Evolutionary conservation across 2,329 filamentous ascomycete genomes (phyloP).

Genomic region (Diaporthe longicolla): DNA sequence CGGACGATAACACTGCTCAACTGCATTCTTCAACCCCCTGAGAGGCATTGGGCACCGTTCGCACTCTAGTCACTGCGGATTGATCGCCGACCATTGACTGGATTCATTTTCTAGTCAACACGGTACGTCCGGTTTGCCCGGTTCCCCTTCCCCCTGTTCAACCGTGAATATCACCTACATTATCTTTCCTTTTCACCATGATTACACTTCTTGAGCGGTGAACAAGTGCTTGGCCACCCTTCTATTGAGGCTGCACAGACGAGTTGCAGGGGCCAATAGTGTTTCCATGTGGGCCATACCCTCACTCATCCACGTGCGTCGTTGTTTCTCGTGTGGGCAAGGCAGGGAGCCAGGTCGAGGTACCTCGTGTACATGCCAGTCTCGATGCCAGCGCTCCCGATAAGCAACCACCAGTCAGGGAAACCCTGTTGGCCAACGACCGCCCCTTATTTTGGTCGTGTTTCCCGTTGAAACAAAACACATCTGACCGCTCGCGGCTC

Average conservation of each 20-base stretch:
- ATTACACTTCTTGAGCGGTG: conserved; percentile 37
- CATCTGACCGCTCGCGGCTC: conserved; percentile 31
- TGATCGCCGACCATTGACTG: conserved; percentile 29
- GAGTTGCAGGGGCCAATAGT: neutral
- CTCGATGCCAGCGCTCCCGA: conserved; percentile 10
- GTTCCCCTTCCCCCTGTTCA: neutral
- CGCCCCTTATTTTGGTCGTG: conserved; percentile 36
- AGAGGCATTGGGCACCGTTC: neutral
- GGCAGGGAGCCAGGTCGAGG: conserved; percentile 14
- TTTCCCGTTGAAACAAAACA: conserved; percentile 29
- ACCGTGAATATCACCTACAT: neutral
- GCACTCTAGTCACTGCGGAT: conserved; percentile 23
- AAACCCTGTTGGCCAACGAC: conserved; percentile 18
- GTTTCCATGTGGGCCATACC: conserved; percentile 23
- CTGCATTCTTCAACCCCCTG: neutral
- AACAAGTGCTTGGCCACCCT: conserved; percentile 9
- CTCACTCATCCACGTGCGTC: conserved; percentile 18
- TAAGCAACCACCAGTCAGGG: conserved; percentile 26
- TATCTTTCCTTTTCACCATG: neutral
- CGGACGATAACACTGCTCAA: conserved; percentile 24
- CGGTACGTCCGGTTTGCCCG: conserved; percentile 39
- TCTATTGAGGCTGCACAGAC: conserved; percentile 13
- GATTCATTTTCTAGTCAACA: conserved; percentile 30
- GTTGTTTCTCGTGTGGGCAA: neutral
- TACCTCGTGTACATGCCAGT: conserved; percentile 25